Evolutionary conservation across 768 basidiomycete genomes (phyloP).

Genomic region (Botryobasidium botryosum): DNA sequence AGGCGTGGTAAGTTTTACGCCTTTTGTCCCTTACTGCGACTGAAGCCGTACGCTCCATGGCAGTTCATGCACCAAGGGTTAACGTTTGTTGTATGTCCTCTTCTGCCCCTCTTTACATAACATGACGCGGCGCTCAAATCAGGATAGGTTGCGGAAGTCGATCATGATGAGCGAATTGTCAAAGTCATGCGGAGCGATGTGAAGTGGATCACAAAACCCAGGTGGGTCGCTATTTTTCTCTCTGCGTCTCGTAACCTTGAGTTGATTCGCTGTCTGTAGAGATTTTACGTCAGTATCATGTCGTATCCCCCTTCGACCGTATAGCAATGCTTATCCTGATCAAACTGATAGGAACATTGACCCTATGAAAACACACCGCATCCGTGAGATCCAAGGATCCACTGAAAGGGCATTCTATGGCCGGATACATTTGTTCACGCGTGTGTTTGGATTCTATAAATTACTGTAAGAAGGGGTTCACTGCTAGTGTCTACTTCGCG

Average conservation of each 20-base stretch:
- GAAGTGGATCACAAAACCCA: conserved; percentile 64
- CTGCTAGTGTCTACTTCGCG: no score
- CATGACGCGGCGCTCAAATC: neutral
- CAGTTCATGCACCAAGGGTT: conserved; percentile 82
- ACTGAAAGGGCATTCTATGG: conserved; percentile 51
- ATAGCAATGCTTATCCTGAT: neutral
- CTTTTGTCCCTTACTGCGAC: neutral
- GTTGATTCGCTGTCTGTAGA: conserved; percentile 20
- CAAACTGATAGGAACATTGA: conserved; percentile 43
- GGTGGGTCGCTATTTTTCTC: conserved; percentile 22
- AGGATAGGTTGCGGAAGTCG: conserved; percentile 54
- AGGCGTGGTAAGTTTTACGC: conserved; percentile 39
- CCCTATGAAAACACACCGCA: conserved; percentile 57
- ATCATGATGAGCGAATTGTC: conserved; percentile 59
- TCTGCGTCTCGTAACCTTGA: neutral
- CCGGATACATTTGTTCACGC: conserved; percentile 42
- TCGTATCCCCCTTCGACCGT: neutral
- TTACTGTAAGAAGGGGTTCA: conserved; percentile 31
- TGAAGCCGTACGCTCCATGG: neutral
- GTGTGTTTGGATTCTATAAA: conserved; percentile 77
- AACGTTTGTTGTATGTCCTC: conserved; percentile 46
- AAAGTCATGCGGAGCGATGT: conserved; percentile 58
- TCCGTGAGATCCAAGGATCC: conserved; percentile 43
- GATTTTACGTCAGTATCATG: conserved; percentile 48
- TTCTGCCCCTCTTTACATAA: neutral